Conservation (phyloP, 176 grass and related monocot species). For the Urochloa ruziziensis region DNA sequence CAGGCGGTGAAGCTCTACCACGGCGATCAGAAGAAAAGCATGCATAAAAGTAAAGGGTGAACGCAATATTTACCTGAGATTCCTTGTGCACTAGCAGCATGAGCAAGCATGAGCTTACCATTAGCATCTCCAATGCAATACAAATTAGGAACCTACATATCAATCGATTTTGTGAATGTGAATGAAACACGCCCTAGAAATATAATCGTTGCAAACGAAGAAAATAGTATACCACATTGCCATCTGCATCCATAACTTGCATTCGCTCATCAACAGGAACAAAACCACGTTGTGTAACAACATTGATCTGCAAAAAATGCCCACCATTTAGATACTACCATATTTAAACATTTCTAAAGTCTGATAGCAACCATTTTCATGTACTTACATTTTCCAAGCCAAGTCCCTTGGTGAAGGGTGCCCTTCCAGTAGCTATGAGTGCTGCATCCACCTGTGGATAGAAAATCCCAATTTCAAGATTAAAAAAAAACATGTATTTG, state of each 20-base stretch:
- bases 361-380: constrained; percentile 13
- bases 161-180: background rate
- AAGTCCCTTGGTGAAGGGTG: constrained; percentile 93
- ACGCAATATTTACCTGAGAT: constrained; percentile 60
- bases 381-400: constrained; percentile 92
- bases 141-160: constrained; percentile 71
- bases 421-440: constrained; percentile 94
- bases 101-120: constrained; percentile 97
- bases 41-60: constrained; percentile 1
- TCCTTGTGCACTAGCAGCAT: constrained; percentile 98
- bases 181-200: background rate
- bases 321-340: background rate
- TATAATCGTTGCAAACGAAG: background rate
- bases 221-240: constrained; percentile 67
- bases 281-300: constrained; percentile 85
- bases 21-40: constrained; percentile 21
- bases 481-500: background rate
- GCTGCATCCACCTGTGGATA: constrained; percentile 88
- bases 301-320: constrained; percentile 62
- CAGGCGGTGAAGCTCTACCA: too few relatives aligned
- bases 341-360: background rate
- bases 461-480: background rate
- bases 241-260: constrained; percentile 77
- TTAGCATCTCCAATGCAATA: constrained; percentile 98
- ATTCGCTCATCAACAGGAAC: constrained; percentile 93